Conservation (phyloP, 257 asterid species). For the Solanum commersonii region DNA sequence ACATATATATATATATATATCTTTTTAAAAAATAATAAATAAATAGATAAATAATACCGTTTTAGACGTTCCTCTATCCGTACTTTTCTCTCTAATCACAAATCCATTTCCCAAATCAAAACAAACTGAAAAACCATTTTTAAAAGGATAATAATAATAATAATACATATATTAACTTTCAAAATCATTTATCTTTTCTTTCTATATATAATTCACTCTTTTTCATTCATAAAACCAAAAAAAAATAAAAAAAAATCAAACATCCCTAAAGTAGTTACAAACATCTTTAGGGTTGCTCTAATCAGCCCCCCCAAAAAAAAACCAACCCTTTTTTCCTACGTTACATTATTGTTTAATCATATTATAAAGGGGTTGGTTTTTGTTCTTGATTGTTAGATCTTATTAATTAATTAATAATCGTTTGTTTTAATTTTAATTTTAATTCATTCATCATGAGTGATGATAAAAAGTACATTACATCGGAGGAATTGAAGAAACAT, state of each 20-base stretch:
- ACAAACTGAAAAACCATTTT: neutral
- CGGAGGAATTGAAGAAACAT: conserved; percentile 26
- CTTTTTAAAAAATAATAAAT: neutral
- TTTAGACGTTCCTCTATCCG: neutral
- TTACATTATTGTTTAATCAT: neutral
- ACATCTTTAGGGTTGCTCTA: neutral
- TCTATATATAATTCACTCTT: neutral
- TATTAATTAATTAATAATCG: neutral
- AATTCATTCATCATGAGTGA: neutral
- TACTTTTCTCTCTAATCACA: neutral
- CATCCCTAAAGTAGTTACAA: neutral
- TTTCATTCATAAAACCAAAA: neutral
- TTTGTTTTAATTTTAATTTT: neutral
- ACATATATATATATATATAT: too few relatives aligned
- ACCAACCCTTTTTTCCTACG: neutral
- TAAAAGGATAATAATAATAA: neutral
- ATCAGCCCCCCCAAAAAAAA: neutral
- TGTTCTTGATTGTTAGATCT: neutral
- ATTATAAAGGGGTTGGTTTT: neutral
- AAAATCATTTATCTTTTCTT: neutral
- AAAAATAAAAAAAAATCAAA: neutral
- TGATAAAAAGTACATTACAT: conserved; percentile 19
- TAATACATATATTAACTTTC: neutral
- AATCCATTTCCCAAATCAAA: neutral
- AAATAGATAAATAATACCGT: neutral